Conservation (phyloP, 1,284 basidiomycete species). For the Inonotus obliquus region DNA sequence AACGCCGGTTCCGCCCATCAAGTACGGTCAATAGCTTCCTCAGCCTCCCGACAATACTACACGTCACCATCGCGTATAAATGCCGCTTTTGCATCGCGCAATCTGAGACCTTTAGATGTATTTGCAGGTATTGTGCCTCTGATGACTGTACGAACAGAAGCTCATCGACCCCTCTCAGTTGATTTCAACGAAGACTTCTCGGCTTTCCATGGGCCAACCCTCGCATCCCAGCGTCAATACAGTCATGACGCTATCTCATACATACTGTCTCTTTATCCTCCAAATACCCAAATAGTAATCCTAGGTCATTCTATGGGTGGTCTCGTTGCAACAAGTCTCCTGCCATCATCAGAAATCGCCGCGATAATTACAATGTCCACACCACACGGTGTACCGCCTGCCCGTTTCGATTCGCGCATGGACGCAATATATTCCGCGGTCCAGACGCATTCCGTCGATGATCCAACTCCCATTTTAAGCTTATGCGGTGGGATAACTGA, state of each 20-base stretch:
- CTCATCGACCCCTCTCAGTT: slow-evolving; percentile 41
- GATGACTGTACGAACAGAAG: neutral
- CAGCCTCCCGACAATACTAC: slow-evolving; percentile 79
- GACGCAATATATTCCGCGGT: slow-evolving; percentile 65
- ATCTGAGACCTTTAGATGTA: slow-evolving; percentile 67
- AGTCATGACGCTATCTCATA: slow-evolving; percentile 69
- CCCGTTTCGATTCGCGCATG: slow-evolving; percentile 79
- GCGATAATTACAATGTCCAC: slow-evolving; percentile 93
- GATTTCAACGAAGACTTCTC: slow-evolving; percentile 98
- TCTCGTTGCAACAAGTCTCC: slow-evolving; percentile 74
- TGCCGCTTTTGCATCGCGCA: slow-evolving; percentile 42
- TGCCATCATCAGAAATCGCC: slow-evolving; percentile 60
- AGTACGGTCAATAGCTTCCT: slow-evolving; percentile 92
- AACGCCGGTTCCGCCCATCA: slow-evolving; percentile 96
- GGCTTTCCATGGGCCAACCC: slow-evolving; percentile 89
- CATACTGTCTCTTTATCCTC: slow-evolving; percentile 74
- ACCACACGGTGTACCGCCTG: slow-evolving; percentile 86
- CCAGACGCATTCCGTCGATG: slow-evolving; percentile 31
- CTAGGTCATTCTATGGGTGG: slow-evolving; percentile 99
- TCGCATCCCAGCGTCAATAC: slow-evolving; percentile 81
- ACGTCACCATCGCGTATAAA: slow-evolving; percentile 47
- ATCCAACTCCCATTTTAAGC: slow-evolving; percentile 69
- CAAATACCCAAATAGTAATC: slow-evolving; percentile 62
- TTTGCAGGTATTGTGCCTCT: slow-evolving; percentile 62
- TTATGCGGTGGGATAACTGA: slow-evolving; percentile 93